Evolutionary conservation across 1,139 yeast genomes (phyloP).

Genomic region (Schwanniomyces etchellsii): DNA sequence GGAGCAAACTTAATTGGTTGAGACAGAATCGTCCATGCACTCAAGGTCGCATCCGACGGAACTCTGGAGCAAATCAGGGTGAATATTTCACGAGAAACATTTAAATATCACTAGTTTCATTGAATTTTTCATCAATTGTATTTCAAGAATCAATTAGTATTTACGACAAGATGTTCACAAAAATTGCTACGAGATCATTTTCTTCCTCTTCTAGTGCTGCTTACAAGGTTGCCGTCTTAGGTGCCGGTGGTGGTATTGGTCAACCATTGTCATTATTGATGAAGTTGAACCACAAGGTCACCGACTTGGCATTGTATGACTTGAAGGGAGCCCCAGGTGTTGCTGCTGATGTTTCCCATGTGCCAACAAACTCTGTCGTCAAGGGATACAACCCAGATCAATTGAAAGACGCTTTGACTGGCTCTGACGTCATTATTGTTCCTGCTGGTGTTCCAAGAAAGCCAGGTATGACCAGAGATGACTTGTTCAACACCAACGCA

Average conservation of each 20-base stretch:
- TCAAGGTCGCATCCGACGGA: slow-evolving; percentile 4
- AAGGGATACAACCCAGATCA: slow-evolving; percentile 62
- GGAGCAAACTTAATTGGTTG: slow-evolving; percentile 5
- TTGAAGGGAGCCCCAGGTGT: slow-evolving; percentile 90
- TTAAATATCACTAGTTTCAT: too few species aligned
- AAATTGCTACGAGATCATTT: slow-evolving; percentile 60
- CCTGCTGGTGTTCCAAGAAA: slow-evolving; percentile 98
- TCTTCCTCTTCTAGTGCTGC: slow-evolving; percentile 55
- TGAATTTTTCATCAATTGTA: too few species aligned
- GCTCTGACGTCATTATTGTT: slow-evolving; percentile 74
- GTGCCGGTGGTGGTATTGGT: slow-evolving; percentile 90
- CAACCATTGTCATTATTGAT: slow-evolving; percentile 86
- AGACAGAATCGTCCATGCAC: slow-evolving; percentile 3
- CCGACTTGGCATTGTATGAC: slow-evolving; percentile 76
- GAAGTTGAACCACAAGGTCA: slow-evolving; percentile 57
- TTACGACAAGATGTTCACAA: slow-evolving; percentile 40
- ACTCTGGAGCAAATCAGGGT: slow-evolving; percentile 7
- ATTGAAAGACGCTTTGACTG: slow-evolving; percentile 58
- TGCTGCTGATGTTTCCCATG: slow-evolving; percentile 86
- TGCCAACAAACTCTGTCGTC: slow-evolving; percentile 74
- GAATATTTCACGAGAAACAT: too few species aligned
- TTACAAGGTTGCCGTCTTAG: slow-evolving; percentile 70
- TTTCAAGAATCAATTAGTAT: too few species aligned
- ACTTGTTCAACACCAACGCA: slow-evolving; percentile 88
- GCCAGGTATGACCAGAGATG: slow-evolving; percentile 98